Base-by-base conservation (phyloP, 1,284 basidiomycete species). In the Rhodotorula sp. region DNA sequence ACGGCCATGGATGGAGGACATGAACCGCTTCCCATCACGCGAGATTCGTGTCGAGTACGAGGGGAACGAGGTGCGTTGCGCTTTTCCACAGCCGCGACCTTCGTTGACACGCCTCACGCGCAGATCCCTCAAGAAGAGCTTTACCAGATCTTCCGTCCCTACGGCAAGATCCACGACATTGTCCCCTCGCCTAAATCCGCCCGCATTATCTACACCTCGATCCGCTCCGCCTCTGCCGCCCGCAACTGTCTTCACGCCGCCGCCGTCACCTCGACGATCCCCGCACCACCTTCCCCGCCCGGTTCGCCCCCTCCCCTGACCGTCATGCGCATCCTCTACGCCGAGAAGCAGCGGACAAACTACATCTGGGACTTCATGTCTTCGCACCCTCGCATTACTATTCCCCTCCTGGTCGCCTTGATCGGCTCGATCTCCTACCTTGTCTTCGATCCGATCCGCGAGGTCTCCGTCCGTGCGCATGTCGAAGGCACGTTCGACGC, bases 401-500 rank as follows among this genome's bases (percentile, higher is more conserved):
- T 97, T 7, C 95, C 95, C 0, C 81, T 96, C 19, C 70, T 94
- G 1, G 86, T 93, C 55, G 95, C 97, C 81, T 82, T 98, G 3
- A 79, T 98, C 36, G 95, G 94, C 22, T 89, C 89, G 2, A 78
- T 98, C 59, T 92, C 90, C 36, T 96, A 95, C 79, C 90, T 90
- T 9, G 86, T 96, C 73, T 96, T 96, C 77, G 93, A 97, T 78
- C 94, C 94, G 1, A 86, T 99, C 46, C 88, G 95, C 55, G 85
- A 88, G 6, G 84, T 94, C 71, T 92, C 90, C 83, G 86, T 98
- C 0, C 85, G 92, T 82, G 87, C 86, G 30, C 90, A 93, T 77
- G 83, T 97, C 76, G 83, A 90, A 64, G 86, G 91, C 59, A 90
- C 90, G 82, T 94, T 96, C 77, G 87, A 94, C 77, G 85, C 66